Conservation (phyloP, 257 asterid species). For the Anisodus acutangulus region DNA sequence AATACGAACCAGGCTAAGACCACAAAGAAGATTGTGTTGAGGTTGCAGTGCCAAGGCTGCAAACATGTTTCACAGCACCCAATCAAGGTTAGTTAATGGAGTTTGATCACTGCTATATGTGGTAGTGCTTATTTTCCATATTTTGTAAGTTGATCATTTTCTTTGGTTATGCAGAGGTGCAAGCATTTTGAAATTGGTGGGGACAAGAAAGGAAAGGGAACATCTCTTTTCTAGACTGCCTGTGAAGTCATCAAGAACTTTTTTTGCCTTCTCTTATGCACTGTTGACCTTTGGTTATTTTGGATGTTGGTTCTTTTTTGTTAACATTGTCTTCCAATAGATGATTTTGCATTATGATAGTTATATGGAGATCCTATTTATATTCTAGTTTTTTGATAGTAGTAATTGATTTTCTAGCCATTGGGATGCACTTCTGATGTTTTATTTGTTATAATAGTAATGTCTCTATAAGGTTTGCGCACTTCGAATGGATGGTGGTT, state of each 20-base stretch:
- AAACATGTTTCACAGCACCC: conserved; percentile 29
- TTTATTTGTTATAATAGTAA: background rate
- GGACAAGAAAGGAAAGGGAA: conserved; percentile 31
- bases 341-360: background rate
- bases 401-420: background rate
- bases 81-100: conserved; percentile 22
- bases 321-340: background rate
- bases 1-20: conserved; percentile 13
- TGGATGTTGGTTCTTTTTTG: conserved; percentile 8
- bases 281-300: background rate
- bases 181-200: conserved; percentile 31
- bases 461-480: background rate
- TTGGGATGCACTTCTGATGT: background rate
- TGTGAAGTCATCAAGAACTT: background rate
- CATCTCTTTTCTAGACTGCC: conserved; percentile 24
- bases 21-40: conserved; percentile 25
- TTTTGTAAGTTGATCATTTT: background rate
- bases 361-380: background rate
- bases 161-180: conserved; percentile 27
- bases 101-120: background rate
- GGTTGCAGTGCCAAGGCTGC: conserved; percentile 29
- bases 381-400: background rate
- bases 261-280: conserved; percentile 9
- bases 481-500: background rate
- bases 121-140: background rate